Conservation (phyloP, 768 basidiomycete species). For the Pleurotus djamor region DNA sequence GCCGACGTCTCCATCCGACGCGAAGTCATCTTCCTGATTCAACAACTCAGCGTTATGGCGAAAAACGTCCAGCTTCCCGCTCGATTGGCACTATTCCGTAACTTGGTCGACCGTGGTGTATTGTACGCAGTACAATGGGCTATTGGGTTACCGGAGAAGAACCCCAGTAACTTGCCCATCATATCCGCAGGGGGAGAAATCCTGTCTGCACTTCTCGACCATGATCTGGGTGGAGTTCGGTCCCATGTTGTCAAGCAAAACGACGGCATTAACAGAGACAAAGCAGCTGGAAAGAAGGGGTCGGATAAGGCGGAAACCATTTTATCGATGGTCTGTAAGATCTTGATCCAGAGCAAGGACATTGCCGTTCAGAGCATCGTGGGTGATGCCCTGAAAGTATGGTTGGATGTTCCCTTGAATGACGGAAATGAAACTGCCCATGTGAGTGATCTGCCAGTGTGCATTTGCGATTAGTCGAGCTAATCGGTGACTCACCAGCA, state of each 20-base stretch:
- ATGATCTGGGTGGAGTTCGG: conserved; percentile 86
- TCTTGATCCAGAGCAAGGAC: conserved; percentile 80
- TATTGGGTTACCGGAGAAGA: conserved; percentile 63
- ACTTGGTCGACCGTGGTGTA: conserved; percentile 84
- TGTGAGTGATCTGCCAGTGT: conserved; percentile 18
- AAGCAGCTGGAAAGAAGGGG: conserved; percentile 50
- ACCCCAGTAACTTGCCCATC: conserved; percentile 48
- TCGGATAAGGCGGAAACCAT: conserved; percentile 72
- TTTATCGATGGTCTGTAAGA: conserved; percentile 68
- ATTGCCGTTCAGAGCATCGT: conserved; percentile 88
- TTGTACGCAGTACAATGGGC: conserved; percentile 95
- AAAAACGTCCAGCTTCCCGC: conserved; percentile 93
- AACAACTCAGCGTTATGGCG: conserved; percentile 92
- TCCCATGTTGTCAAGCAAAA: conserved; percentile 84
- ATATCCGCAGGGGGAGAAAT: conserved; percentile 86
- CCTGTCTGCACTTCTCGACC: conserved; percentile 81
- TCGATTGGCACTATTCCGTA: conserved; percentile 82
- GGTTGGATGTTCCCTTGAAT: conserved; percentile 73
- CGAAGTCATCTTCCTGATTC: conserved; percentile 84
- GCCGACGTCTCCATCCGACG: conserved; percentile 56
- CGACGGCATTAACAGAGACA: conserved; percentile 65
- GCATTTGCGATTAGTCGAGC: neutral
- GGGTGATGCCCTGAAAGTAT: conserved; percentile 79
- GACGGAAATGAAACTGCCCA: conserved; percentile 32
- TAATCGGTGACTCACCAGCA: neutral